Percentiles rank a stretch among this genome's conserved stretches.
phyloP scores from a whole-genome alignment of 352 stramenopile species.

The Phytophthora melonis region DNA sequence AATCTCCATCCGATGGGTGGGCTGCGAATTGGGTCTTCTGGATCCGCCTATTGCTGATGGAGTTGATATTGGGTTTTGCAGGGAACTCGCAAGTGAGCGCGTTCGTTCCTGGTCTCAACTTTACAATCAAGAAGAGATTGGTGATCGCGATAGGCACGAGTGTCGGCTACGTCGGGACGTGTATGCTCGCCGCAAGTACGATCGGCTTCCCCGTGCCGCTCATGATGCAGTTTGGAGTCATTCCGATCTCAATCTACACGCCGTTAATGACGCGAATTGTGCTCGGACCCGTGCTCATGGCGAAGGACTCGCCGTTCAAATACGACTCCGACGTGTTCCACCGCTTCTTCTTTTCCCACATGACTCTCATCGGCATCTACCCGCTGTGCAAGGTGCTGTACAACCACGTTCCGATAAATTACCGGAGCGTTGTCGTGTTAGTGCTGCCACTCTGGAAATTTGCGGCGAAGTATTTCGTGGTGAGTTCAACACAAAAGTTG shows the following conservation, averaged over 20 bases:
- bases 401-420: background rate
- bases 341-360: conserved; percentile 10
- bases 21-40: background rate
- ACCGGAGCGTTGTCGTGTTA: conserved; percentile 2
- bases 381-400: conserved; percentile 15
- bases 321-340: conserved; percentile 1
- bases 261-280: conserved; percentile 8
- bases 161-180: background rate
- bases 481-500: background rate
- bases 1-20: background rate
- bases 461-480: conserved; percentile 1
- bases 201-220: conserved; percentile 10
- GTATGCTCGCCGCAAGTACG: background rate
- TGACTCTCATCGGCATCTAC: conserved; percentile 6
- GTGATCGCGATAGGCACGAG: background rate
- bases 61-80: background rate
- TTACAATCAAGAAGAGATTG: background rate
- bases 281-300: conserved; percentile 13
- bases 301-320: conserved; percentile 10
- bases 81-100: conserved; percentile 4
- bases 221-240: conserved; percentile 6
- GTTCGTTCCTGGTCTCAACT: conserved; percentile 1
- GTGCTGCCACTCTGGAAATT: conserved; percentile 13
- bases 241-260: conserved; percentile 8
- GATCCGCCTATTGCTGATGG: conserved; percentile 1